Percentiles rank a stretch among this genome's conserved stretches.
Evolutionary conservation across 2,329 filamentous ascomycete genomes (phyloP).

Genomic region (Microdochium bolleyi): DNA sequence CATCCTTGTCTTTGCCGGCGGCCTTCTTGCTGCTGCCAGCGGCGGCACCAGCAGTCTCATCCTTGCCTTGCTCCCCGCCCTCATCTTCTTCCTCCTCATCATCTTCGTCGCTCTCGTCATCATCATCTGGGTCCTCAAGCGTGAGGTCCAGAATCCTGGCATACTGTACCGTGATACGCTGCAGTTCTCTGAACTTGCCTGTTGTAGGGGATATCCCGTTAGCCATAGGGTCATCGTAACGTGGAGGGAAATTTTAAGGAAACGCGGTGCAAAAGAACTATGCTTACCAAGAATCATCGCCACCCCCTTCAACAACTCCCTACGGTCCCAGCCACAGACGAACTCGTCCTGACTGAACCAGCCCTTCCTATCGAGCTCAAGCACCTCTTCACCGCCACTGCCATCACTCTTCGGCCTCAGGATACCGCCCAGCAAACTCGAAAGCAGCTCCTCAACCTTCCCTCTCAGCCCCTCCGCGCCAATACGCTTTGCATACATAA

Average conservation of each 20-base stretch:
- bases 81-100: constrained; percentile 6
- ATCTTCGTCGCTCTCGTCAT: constrained; percentile 30
- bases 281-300: constrained; percentile 83
- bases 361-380: constrained; percentile 35
- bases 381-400: constrained; percentile 20
- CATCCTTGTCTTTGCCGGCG: neutral
- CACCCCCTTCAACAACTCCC: constrained; percentile 81
- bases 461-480: constrained; percentile 79
- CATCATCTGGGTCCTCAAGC: constrained; percentile 25
- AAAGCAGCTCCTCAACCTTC: constrained; percentile 90
- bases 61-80: neutral
- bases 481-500: constrained; percentile 95
- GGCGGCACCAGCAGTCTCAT: neutral
- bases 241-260: too few relatives aligned
- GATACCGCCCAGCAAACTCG: constrained; percentile 69
- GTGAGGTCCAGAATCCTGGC: constrained; percentile 69
- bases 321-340: constrained; percentile 85
- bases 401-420: constrained; percentile 46
- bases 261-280: too few relatives aligned
- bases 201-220: constrained; percentile 12
- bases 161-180: constrained; percentile 91
- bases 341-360: constrained; percentile 63
- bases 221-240: constrained; percentile 13
- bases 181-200: constrained; percentile 94
- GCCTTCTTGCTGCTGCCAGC: neutral